Evolutionary conservation across 495 filamentous ascomycete species (phyloP).

Genomic region (Tuber melanosporum): DNA sequence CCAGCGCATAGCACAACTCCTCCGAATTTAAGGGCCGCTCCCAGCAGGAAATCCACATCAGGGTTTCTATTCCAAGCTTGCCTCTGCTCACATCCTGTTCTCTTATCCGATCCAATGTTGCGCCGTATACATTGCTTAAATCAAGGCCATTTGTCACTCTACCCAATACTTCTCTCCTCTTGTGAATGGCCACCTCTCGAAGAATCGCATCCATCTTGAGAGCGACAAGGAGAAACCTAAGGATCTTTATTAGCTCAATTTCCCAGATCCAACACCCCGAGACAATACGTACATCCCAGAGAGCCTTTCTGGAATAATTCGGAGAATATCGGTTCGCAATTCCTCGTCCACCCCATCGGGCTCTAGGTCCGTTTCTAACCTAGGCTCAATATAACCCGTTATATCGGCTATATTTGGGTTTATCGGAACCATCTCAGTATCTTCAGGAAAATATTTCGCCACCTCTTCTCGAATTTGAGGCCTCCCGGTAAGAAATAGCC

Average conservation of each 20-base stretch:
- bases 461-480: neutral
- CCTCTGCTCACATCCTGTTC: neutral
- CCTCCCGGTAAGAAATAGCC: neutral
- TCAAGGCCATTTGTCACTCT: neutral
- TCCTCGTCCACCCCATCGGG: neutral
- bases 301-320: neutral
- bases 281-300: neutral
- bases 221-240: neutral
- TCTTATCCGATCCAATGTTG: neutral
- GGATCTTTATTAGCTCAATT: neutral
- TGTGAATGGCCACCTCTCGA: neutral
- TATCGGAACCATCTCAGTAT: neutral
- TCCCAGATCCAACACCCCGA: too few species aligned
- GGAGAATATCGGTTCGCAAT: neutral
- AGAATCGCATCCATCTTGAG: neutral
- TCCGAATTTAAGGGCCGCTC: neutral
- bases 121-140: neutral
- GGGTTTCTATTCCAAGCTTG: neutral
- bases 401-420: neutral
- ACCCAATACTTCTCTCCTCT: neutral
- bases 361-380: neutral
- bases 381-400: neutral
- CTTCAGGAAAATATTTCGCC: neutral
- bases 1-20: neutral
- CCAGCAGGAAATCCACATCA: neutral